Base-by-base conservation (phyloP, 2,329 filamentous ascomycete species). In the Pestalotiopsis sp. region DNA sequence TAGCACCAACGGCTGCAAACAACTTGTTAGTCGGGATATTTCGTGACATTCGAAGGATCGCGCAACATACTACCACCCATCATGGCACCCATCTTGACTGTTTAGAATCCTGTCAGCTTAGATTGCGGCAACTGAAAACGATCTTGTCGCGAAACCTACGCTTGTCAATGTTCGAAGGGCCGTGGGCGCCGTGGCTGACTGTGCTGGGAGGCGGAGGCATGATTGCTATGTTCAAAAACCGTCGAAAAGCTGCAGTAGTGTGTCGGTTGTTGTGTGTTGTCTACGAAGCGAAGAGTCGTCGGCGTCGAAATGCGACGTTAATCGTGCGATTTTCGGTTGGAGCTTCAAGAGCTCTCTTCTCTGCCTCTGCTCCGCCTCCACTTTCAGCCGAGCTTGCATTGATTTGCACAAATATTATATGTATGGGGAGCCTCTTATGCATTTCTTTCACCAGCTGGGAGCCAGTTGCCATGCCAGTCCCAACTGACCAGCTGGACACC, bases 21-120 rank as follows among this genome's bases (percentile, higher is more conserved):
- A 65, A 70, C 14, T 45, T 20, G 72, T 84, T 74, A 84, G 82
- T 67, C 62, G 13, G 11, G 52, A 17, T n/a, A 17, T 66, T 52
- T 60, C n/a, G 20, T 56, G 38, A 14, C 7, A 41, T 49, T 14
- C 14, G 9, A 31, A 23, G 63, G 7, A 23, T 20, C 4, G 12
- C 63, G 23, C 36, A 66, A 89, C 94, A 77, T 92, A 98, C 95
- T 97, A 80, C 94, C 93, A 75, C 96, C 96, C 94, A 98, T 98
- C 91, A 99, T 91, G 71, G 93, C 94, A 75, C 96, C 96, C 94
- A 98, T 98, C 87, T 97, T 98, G 81, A 95, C 94, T 97, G 80
- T 75, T 64, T 74, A 67, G 68, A 69, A 69, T 7, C 11, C 23
- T 31, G 77, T 79, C 76, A 80, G 79, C 57, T 13, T 3, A 57